These are phyloP conservation scores for Rubroboletus pulcherrimus DNA, from an alignment of 768 basidiomycete genomes.

Conservation along the genomic window DNA sequence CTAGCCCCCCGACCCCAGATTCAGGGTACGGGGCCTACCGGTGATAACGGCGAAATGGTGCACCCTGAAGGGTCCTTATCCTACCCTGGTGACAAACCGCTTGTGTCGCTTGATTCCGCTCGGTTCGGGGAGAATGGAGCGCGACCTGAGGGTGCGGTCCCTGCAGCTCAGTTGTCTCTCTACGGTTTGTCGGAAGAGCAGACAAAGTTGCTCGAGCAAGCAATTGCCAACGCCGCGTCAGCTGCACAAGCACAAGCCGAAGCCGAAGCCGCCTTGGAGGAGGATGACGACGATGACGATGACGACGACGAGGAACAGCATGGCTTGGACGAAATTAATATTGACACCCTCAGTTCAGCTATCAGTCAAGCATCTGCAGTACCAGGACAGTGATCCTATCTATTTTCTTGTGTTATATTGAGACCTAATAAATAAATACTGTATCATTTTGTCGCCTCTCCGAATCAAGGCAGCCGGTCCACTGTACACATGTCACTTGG, in stretches of 20 bases:
- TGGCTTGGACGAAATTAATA: conserved; percentile 15
- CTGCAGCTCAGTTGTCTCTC: conserved; percentile 50
- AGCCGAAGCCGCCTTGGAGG: conserved; percentile 72
- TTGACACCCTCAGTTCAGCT: conserved; percentile 11
- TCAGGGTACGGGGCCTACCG: conserved; percentile 5
- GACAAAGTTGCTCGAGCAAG: conserved; percentile 62
- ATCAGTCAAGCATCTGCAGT: conserved; percentile 1
- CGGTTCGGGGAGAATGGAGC: conserved; percentile 6
- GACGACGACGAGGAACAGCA: conserved; percentile 40
- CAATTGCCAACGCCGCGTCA: conserved; percentile 69
- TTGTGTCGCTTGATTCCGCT: conserved; percentile 4
- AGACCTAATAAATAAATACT: conserved; percentile 24
- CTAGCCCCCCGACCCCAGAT: conserved; percentile 22
- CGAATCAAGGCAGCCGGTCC: conserved; percentile 9
- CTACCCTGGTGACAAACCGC: conserved; percentile 1
- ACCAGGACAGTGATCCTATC: conserved; percentile 17
- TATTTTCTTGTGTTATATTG: conserved; percentile 23
- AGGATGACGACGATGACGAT: conserved; percentile 57
- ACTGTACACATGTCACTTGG: conserved; percentile 6
- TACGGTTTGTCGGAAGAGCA: conserved; percentile 76
- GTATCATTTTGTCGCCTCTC: conserved; percentile 16
- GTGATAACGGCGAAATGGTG: background rate
- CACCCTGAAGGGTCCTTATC: conserved; percentile 13
- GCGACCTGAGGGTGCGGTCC: conserved; percentile 1
- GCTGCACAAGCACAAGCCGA: conserved; percentile 78